phyloP scores from a whole-genome alignment of 371 early-diverging fungal genomes.

The Homolaphlyctis polyrhiza region DNA sequence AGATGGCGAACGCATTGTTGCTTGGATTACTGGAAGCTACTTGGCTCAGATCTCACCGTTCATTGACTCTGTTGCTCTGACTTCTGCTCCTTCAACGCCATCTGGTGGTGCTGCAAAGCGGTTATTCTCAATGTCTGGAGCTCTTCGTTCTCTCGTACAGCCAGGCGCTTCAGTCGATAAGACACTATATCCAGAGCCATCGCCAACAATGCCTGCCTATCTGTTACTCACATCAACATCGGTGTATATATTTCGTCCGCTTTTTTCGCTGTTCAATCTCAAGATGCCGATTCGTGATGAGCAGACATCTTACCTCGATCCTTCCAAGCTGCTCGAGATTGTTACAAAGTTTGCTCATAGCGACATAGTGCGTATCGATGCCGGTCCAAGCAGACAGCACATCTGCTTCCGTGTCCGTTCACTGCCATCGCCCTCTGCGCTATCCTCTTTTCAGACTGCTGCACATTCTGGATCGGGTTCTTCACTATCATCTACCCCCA shows the following conservation, averaged over 20 bases:
- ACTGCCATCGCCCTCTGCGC: neutral
- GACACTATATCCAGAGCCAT: neutral
- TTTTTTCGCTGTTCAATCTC: slow-evolving; percentile 6
- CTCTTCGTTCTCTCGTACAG: neutral
- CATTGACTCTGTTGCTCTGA: neutral
- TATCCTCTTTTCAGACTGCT: neutral
- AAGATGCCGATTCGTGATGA: slow-evolving; percentile 9
- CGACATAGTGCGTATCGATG: slow-evolving; percentile 36
- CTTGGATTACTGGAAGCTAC: slow-evolving; percentile 14
- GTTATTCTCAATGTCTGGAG: neutral
- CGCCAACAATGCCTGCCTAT: slow-evolving; percentile 8
- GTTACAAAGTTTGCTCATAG: slow-evolving; percentile 20
- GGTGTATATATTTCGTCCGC: slow-evolving; percentile 12
- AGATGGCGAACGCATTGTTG: slow-evolving; percentile 10
- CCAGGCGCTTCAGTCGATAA: neutral
- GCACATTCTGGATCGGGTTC: neutral
- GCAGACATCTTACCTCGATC: slow-evolving; percentile 19
- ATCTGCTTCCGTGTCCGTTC: slow-evolving; percentile 23
- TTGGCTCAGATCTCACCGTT: slow-evolving; percentile 8
- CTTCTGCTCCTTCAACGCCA: neutral
- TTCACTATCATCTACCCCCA: neutral
- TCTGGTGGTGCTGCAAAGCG: neutral
- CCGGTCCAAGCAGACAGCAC: slow-evolving; percentile 47
- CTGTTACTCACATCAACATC: slow-evolving; percentile 8
- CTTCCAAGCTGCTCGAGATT: slow-evolving; percentile 23